Conservation (phyloP, 768 basidiomycete genomes). For the Ramaria sp. region DNA sequence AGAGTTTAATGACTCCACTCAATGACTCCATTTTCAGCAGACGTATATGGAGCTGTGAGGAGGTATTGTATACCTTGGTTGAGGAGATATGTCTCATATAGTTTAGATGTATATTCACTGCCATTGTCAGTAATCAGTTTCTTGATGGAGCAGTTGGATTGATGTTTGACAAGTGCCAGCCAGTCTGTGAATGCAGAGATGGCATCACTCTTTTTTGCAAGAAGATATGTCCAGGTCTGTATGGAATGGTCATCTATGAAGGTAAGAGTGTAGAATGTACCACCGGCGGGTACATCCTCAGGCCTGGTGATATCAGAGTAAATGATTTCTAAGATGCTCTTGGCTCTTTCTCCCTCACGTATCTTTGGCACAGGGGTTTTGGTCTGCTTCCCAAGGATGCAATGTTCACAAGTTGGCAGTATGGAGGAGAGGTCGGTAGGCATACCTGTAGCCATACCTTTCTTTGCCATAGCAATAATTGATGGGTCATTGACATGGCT, state of each 20-base stretch:
- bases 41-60: no score
- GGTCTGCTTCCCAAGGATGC: slow-evolving; percentile 30
- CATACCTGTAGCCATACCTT: slow-evolving; percentile 13
- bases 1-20: no score
- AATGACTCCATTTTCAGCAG: no score
- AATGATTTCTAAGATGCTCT: no score
- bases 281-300: slow-evolving; percentile 11
- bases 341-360: not conserved
- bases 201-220: not conserved
- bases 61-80: no score
- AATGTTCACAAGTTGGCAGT: slow-evolving; percentile 23
- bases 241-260: slow-evolving; percentile 10
- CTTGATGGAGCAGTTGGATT: no score
- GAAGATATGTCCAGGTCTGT: slow-evolving; percentile 5
- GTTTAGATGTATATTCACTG: not conserved
- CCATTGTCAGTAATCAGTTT: not conserved
- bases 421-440: slow-evolving; percentile 12
- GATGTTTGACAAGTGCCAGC: no score
- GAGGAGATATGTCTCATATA: not conserved
- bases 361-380: slow-evolving; percentile 21
- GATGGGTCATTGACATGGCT: slow-evolving; percentile 17
- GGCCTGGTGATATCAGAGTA: slow-evolving; percentile 11
- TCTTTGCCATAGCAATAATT: no score
- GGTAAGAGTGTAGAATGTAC: slow-evolving; percentile 9
- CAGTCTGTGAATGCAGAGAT: no score